A percentile compares a stretch with the other conserved stretches of the same genome.
phyloP scores from a whole-genome alignment of 352 stramenopile species.

The Phytophthora podocarpi region DNA sequence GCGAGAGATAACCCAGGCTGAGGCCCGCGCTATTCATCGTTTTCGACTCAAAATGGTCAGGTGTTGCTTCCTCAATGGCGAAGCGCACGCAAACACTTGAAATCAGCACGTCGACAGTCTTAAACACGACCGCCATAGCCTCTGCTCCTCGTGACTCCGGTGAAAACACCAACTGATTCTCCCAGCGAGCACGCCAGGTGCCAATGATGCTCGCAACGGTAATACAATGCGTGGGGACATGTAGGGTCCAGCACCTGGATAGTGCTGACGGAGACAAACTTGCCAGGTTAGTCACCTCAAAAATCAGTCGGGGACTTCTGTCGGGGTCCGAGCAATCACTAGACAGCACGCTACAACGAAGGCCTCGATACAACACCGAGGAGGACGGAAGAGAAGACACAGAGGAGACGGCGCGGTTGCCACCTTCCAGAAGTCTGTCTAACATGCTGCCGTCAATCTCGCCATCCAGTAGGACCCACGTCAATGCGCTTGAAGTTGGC shows the following conservation, averaged over 20 bases:
- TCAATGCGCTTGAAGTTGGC: not conserved
- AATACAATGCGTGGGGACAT: slow-evolving; percentile 23
- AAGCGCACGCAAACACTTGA: slow-evolving; percentile 38
- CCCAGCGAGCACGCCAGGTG: slow-evolving; percentile 25
- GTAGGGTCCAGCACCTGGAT: slow-evolving; percentile 19
- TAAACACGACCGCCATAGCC: slow-evolving; percentile 35
- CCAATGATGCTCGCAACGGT: slow-evolving; percentile 24
- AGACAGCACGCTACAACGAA: slow-evolving; percentile 9
- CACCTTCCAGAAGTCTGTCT: slow-evolving; percentile 33
- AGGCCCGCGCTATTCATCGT: not conserved
- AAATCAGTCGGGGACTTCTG: slow-evolving; percentile 19
- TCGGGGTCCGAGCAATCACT: slow-evolving; percentile 1
- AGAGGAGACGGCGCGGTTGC: slow-evolving; percentile 16
- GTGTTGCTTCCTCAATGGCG: slow-evolving; percentile 21
- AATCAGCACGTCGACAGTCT: slow-evolving; percentile 32
- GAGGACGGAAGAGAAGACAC: slow-evolving; percentile 13
- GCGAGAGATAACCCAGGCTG: slow-evolving; percentile 41
- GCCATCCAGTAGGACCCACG: slow-evolving; percentile 43
- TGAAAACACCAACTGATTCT: slow-evolving; percentile 22
- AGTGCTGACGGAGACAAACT: slow-evolving; percentile 33
- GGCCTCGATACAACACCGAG: slow-evolving; percentile 15
- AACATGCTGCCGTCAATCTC: slow-evolving; percentile 31
- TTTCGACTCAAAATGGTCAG: not conserved
- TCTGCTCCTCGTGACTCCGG: slow-evolving; percentile 17
- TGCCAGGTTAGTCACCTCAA: slow-evolving; percentile 23